phyloP scores from a whole-genome alignment of 257 asterid species.

The Solanum clarkiae region DNA sequence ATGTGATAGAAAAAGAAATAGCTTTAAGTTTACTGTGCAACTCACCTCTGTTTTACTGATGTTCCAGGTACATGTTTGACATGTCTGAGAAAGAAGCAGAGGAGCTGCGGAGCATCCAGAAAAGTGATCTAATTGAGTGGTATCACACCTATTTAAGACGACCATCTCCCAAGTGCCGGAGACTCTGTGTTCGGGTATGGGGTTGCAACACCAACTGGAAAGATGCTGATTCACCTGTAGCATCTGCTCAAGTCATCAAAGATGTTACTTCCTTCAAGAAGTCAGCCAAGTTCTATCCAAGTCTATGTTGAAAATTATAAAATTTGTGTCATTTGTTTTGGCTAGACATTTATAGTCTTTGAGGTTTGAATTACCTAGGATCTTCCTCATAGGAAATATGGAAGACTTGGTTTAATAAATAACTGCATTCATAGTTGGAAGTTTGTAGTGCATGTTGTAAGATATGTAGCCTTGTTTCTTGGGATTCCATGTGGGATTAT shows the following conservation, averaged over 20 bases:
- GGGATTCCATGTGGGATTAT: neutral
- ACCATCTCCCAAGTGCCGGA: slow-evolving; percentile 81
- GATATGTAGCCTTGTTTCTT: neutral
- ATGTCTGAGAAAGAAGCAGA: slow-evolving; percentile 67
- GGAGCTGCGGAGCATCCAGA: slow-evolving; percentile 43
- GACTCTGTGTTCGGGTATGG: slow-evolving; percentile 85
- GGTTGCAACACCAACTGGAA: slow-evolving; percentile 61
- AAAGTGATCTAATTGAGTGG: slow-evolving; percentile 64
- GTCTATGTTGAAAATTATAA: slow-evolving; percentile 29
- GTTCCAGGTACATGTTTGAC: slow-evolving; percentile 93
- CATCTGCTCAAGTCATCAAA: slow-evolving; percentile 39
- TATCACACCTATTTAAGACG: slow-evolving; percentile 48
- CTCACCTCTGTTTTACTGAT: neutral
- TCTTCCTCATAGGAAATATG: neutral
- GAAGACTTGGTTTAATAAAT: neutral
- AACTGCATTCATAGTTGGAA: neutral
- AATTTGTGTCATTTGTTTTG: neutral
- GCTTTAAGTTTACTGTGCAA: neutral
- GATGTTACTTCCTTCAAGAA: slow-evolving; percentile 53
- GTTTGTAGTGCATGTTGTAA: neutral
- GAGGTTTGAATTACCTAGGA: neutral
- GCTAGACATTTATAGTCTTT: neutral
- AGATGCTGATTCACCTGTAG: slow-evolving; percentile 14
- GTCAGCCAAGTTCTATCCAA: slow-evolving; percentile 52
- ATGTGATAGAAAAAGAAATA: neutral